Conservation (phyloP, 768 basidiomycete species). For the Mycena polygramma region DNA sequence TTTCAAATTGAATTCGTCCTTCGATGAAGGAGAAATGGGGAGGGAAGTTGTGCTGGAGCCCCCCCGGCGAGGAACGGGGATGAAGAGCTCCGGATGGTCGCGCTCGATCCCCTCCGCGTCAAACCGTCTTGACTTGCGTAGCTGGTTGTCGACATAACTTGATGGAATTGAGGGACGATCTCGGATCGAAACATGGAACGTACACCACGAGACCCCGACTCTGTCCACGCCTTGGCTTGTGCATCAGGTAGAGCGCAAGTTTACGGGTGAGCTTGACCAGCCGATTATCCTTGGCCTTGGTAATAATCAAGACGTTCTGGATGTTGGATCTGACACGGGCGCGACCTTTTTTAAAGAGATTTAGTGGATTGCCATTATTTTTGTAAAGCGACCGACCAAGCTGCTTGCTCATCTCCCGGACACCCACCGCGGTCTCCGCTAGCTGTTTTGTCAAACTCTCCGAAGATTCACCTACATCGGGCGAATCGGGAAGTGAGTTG, state of each 20-base stretch:
- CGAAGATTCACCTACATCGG: slow-evolving; percentile 74
- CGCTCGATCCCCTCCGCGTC: slow-evolving; percentile 90
- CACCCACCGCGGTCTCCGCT: slow-evolving; percentile 96
- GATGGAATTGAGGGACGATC: slow-evolving; percentile 32
- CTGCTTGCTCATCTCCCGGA: slow-evolving; percentile 99
- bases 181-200: slow-evolving; percentile 35
- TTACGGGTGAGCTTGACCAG: slow-evolving; percentile 96
- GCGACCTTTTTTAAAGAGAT: slow-evolving; percentile 68
- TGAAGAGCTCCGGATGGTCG: slow-evolving; percentile 90
- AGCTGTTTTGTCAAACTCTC: slow-evolving; percentile 91
- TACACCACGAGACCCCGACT: slow-evolving; percentile 90
- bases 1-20: slow-evolving; percentile 55
- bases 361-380: slow-evolving; percentile 30
- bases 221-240: slow-evolving; percentile 75
- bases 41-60: slow-evolving; percentile 77
- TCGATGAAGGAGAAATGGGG: slow-evolving; percentile 56
- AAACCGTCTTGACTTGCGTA: slow-evolving; percentile 90
- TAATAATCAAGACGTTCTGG: slow-evolving; percentile 94
- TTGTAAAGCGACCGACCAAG: slow-evolving; percentile 71
- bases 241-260: slow-evolving; percentile 95
- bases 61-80: slow-evolving; percentile 81
- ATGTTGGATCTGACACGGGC: slow-evolving; percentile 93
- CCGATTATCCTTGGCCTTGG: slow-evolving; percentile 97
- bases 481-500: slow-evolving; percentile 47
- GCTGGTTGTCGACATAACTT: slow-evolving; percentile 95